Evolutionary conservation across 805 yeast genomes (phyloP).

Genomic region (Sungouiella thailandica): DNA sequence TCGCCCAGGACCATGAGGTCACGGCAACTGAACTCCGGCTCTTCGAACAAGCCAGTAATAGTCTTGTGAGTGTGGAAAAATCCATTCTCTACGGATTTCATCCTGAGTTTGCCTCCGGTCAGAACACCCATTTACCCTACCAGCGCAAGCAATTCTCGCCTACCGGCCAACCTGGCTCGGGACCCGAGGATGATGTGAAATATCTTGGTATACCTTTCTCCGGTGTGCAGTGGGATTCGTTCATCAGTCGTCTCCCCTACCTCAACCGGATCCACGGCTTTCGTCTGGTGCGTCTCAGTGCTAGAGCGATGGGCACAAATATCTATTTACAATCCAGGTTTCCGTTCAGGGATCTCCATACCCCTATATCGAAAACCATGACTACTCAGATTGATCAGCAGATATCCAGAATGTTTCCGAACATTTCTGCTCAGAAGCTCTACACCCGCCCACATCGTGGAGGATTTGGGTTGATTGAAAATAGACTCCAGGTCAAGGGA

Average conservation of each 20-base stretch:
- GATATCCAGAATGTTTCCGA: not conserved
- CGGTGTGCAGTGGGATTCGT: not conserved
- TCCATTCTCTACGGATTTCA: not conserved
- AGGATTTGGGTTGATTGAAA: not conserved
- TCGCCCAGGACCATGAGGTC: not conserved
- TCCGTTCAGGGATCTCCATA: not conserved
- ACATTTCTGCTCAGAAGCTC: not conserved
- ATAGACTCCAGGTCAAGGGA: not conserved
- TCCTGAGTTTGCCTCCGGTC: not conserved
- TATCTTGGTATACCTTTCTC: not conserved
- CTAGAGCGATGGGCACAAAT: not conserved
- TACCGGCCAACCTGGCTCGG: not conserved
- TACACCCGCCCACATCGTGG: not conserved
- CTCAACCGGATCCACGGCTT: not conserved
- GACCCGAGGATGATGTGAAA: not conserved
- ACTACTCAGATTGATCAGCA: not conserved
- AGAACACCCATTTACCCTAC: not conserved
- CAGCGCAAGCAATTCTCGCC: not conserved
- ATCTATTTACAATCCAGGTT: not conserved
- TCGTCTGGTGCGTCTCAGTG: not conserved
- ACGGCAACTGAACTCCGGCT: not conserved
- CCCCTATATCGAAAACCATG: not conserved
- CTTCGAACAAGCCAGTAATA: not conserved
- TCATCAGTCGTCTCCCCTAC: not conserved
- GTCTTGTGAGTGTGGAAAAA: not conserved